These are phyloP conservation scores for Vachellia collinsii DNA, from an alignment of 306 rosid species.

Conservation along the genomic window DNA sequence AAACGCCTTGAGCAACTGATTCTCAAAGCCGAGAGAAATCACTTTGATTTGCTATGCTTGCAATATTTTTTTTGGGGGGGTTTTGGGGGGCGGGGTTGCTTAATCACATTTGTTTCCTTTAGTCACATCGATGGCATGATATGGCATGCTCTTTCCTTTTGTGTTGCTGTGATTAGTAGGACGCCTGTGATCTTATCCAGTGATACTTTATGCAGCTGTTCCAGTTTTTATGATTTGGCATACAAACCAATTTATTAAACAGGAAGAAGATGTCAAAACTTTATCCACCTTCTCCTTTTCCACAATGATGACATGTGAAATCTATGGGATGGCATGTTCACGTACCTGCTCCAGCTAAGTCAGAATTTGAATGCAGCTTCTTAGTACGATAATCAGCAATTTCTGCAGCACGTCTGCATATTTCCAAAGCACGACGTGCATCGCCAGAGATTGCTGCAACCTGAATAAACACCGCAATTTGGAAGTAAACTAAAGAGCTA, in stretches of 20 bases:
- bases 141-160: neutral
- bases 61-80: neutral
- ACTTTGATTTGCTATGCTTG: neutral
- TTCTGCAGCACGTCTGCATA: conserved; percentile 96
- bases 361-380: conserved; percentile 50
- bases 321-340: conserved; percentile 1
- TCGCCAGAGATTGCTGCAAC: conserved; percentile 98
- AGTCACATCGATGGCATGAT: neutral
- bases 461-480: conserved; percentile 50
- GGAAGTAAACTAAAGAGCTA: conserved; percentile 22
- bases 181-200: neutral
- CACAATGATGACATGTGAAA: conserved; percentile 4
- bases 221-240: neutral
- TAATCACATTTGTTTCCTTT: conserved; percentile 2
- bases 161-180: conserved; percentile 1
- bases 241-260: conserved; percentile 15
- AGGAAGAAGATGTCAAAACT: conserved; percentile 6
- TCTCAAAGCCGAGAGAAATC: neutral
- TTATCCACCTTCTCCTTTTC: conserved; percentile 6
- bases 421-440: conserved; percentile 95
- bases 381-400: conserved; percentile 73
- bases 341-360: conserved; percentile 56
- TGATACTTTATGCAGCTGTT: neutral
- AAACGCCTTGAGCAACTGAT: neutral
- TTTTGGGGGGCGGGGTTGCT: neutral